phyloP scores from a whole-genome alignment of 2,329 filamentous ascomycete species.

The Colletotrichum costaricense region DNA sequence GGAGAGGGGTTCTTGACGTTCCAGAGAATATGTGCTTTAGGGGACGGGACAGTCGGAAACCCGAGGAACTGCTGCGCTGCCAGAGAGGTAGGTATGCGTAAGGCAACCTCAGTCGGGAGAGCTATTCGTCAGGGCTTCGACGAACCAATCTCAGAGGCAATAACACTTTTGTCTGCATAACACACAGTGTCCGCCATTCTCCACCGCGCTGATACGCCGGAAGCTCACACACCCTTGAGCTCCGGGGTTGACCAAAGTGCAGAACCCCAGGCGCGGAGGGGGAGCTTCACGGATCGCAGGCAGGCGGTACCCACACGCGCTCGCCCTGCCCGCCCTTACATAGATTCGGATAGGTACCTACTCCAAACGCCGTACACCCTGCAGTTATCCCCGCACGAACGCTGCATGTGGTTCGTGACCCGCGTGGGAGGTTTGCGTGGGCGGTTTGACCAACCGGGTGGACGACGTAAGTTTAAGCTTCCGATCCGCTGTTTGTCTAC shows the following conservation, averaged over 20 bases:
- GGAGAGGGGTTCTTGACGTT: background rate
- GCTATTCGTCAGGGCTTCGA: no score
- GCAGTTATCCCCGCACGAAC: background rate
- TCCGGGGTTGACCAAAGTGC: background rate
- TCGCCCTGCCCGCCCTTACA: background rate
- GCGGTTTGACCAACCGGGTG: constrained; percentile 14
- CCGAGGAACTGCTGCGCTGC: background rate
- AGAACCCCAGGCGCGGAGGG: no score
- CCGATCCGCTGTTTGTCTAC: constrained; percentile 1
- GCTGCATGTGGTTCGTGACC: background rate
- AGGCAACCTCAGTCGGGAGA: background rate
- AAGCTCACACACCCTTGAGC: constrained; percentile 16
- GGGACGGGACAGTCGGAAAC: background rate
- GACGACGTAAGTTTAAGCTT: constrained; percentile 31
- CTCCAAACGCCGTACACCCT: background rate
- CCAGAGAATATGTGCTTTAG: background rate
- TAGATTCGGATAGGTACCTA: no score
- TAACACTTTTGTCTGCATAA: background rate
- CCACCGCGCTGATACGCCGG: constrained; percentile 28
- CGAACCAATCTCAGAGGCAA: background rate
- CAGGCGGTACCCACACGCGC: background rate
- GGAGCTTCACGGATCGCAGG: background rate
- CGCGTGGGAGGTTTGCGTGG: background rate
- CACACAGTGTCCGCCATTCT: background rate
- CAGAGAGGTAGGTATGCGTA: background rate